Percentiles rank a stretch among this genome's conserved stretches.
Conservation (phyloP, 495 filamentous ascomycete species). For the Penicillium tannophilum region DNA sequence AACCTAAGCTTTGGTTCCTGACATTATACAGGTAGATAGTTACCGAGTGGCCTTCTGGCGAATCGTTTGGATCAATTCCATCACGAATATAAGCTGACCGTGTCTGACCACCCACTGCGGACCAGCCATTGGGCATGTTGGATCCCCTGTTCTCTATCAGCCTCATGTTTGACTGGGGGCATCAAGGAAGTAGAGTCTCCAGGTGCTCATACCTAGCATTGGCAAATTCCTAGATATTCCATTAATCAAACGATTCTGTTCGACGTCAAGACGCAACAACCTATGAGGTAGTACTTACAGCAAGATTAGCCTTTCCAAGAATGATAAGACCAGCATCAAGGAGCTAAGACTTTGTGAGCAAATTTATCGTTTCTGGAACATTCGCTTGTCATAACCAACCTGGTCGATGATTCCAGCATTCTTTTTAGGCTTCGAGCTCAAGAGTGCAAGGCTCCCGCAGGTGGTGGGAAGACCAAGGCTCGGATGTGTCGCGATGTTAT, state of each 20-base stretch:
- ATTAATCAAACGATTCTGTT: neutral
- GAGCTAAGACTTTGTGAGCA: conserved; percentile 25
- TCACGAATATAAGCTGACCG: conserved; percentile 46
- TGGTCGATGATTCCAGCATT: conserved; percentile 34
- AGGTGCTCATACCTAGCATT: conserved; percentile 12
- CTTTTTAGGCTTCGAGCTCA: conserved; percentile 26
- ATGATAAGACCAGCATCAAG: conserved; percentile 46
- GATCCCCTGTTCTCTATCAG: conserved; percentile 24
- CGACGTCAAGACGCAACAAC: neutral
- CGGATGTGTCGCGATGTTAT: conserved; percentile 39
- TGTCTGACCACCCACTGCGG: conserved; percentile 45
- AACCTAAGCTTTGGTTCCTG: neutral
- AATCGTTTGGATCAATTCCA: conserved; percentile 25
- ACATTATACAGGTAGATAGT: neutral
- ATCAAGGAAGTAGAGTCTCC: neutral
- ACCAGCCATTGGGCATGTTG: conserved; percentile 43
- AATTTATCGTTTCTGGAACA: neutral
- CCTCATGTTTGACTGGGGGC: neutral
- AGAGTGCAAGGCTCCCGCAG: conserved; percentile 40
- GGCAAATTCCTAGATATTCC: conserved; percentile 13
- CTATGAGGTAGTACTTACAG: conserved; percentile 15
- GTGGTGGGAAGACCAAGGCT: conserved; percentile 51
- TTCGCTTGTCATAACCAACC: neutral
- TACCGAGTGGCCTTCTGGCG: conserved; percentile 35
- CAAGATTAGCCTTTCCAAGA: conserved; percentile 50